Percentiles rank a stretch among this genome's conserved stretches.
These are phyloP conservation scores for Ambrosiella cleistominuta DNA, from an alignment of 2,329 filamentous ascomycete genomes.

Conservation along the genomic window DNA sequence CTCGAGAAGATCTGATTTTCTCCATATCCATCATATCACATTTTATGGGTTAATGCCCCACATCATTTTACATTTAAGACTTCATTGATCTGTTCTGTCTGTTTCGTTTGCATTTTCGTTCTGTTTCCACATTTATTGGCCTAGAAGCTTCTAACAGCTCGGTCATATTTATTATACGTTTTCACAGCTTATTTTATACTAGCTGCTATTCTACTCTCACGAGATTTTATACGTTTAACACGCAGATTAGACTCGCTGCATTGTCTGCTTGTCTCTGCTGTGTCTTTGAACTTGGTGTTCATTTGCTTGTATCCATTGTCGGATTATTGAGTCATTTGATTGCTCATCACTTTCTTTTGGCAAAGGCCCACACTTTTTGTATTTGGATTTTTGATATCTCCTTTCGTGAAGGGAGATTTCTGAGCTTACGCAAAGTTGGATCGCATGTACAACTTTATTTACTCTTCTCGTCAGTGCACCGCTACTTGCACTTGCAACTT, in stretches of 20 bases:
- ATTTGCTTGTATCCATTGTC: slow-evolving; percentile 3
- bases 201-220: background rate
- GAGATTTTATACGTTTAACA: slow-evolving; percentile 1
- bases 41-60: background rate
- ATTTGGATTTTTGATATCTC: slow-evolving; percentile 4
- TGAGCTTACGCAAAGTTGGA: slow-evolving; percentile 9
- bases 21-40: background rate
- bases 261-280: background rate
- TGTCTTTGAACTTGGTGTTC: background rate
- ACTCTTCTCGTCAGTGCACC: slow-evolving; percentile 8
- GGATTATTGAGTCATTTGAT: slow-evolving; percentile 5
- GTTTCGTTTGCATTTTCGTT: background rate
- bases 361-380: slow-evolving; percentile 3
- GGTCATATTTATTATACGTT: slow-evolving; percentile 1
- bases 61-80: background rate
- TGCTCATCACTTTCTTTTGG: background rate
- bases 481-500: slow-evolving; percentile 6
- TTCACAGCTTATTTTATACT: background rate
- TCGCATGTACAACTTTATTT: slow-evolving; percentile 4
- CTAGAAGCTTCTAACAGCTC: background rate
- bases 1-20: slow-evolving; percentile 2
- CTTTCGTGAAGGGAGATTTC: slow-evolving; percentile 10
- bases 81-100: background rate
- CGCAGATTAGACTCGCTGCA: background rate
- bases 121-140: background rate